phyloP scores from a whole-genome alignment of 2,329 filamentous ascomycete species.

The Xylariaceae sp. region DNA sequence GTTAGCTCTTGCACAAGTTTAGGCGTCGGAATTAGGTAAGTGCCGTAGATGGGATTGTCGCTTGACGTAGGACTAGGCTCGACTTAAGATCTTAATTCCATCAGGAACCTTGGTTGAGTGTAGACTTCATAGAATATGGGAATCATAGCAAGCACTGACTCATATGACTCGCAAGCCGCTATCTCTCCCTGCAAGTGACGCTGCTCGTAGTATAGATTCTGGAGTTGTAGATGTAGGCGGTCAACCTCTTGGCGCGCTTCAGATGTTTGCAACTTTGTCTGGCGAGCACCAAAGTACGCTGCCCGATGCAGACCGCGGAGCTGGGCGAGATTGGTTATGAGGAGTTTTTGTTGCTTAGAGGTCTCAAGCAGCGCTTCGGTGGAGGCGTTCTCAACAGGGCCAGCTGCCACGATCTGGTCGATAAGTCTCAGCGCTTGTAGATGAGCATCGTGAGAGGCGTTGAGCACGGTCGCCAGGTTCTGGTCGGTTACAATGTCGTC shows the following conservation, averaged over 20 bases:
- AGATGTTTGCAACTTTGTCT: slow-evolving; percentile 83
- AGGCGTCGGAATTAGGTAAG: slow-evolving; percentile 11
- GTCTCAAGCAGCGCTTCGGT: slow-evolving; percentile 59
- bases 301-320: slow-evolving; percentile 82
- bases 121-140: not conserved
- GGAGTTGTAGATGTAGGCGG: slow-evolving; percentile 84
- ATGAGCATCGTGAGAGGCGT: slow-evolving; percentile 73
- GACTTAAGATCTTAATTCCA: not conserved
- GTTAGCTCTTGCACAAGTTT: slow-evolving; percentile 30
- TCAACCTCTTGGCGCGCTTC: slow-evolving; percentile 92
- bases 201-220: slow-evolving; percentile 97
- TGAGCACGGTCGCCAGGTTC: slow-evolving; percentile 67
- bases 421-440: slow-evolving; percentile 71
- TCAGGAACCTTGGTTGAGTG: not conserved
- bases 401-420: slow-evolving; percentile 51
- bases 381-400: slow-evolving; percentile 47
- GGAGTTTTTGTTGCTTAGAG: slow-evolving; percentile 76
- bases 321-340: slow-evolving; percentile 77
- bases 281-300: slow-evolving; percentile 77
- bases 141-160: slow-evolving; percentile 59
- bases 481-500: slow-evolving; percentile 65
- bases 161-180: slow-evolving; percentile 83
- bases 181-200: slow-evolving; percentile 90
- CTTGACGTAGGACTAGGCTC: not conserved
- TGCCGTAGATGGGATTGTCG: not conserved